Evolutionary conservation across 805 yeast genomes (phyloP), one percentile per base, ranked within the genome.

Genomic region (Kodamaea kaohsiungensis): DNA sequence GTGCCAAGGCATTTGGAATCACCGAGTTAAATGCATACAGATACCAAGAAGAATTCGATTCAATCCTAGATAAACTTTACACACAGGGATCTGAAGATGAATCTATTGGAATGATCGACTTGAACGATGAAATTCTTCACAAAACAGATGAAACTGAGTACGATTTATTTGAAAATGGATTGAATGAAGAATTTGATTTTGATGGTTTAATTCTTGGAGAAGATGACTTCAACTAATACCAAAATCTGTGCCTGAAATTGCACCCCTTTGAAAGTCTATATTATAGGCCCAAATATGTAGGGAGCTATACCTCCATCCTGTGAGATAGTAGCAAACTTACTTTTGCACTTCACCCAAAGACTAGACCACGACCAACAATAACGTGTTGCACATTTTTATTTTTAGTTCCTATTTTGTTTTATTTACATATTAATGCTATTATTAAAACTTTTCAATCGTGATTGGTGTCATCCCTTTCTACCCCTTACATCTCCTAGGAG

Each of bases 1-100:
- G 60, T 18, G 39, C 70, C 30, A 64, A 66, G 53, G 71, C 60
- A 1, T 71, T 65, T 52, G 76, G 76, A 7, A 67, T 70, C 17
- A 64, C 62, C 27, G 75, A 69, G 45, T 58, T 56, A 25, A 61
- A 62, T 43, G 56, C 72, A 8, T 64, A 60, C 53, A 64, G 60
- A 51, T 65, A 65, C 50, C 46, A 53, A 7, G 59, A 64, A 27
- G 65, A 68, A n/a, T 58, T 69, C 35, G 62, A 61, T 27, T 53
- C 53, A 25, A 48, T 65, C 8, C 46, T 61, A 35, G 51, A 55
- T 13, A 56, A 49, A n/a, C 43, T 58, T 25, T 19, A 35, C 27
- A 43, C 45, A n/a, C 48, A 52, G n/a, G 43, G 10, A 2, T 13
- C 17, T 19, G 17, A 17, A 7, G 45, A 40, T 15, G 45, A 40